Evolutionary conservation across 345 rosid genomes (phyloP).

Genomic region (Eucalyptus pauciflora): DNA sequence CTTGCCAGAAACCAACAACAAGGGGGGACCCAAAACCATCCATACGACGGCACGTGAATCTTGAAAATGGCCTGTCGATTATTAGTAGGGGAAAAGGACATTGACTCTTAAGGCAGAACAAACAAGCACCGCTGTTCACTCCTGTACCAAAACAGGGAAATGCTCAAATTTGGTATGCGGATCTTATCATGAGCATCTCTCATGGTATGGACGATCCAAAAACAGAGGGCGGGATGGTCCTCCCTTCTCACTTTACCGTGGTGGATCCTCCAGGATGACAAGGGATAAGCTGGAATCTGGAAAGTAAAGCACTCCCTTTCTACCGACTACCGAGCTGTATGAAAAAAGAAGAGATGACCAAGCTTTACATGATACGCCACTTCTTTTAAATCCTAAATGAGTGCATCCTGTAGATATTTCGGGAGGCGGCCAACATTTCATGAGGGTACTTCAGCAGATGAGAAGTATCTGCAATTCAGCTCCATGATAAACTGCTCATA

Average conservation of each 20-base stretch:
- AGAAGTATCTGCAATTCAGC: neutral
- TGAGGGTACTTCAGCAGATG: neutral
- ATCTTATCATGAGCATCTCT: neutral
- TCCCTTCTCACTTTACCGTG: neutral
- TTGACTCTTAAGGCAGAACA: neutral
- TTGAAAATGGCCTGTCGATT: neutral
- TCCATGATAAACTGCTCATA: neutral
- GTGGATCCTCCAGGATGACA: neutral
- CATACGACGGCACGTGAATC: neutral
- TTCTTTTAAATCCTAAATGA: neutral
- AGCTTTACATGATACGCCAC: neutral
- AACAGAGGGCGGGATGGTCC: neutral
- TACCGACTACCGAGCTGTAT: neutral
- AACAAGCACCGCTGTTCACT: neutral
- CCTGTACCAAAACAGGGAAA: neutral
- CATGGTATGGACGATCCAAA: neutral
- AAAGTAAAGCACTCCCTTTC: neutral
- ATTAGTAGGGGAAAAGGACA: neutral
- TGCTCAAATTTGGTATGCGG: neutral
- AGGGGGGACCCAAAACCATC: neutral
- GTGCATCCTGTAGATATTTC: neutral
- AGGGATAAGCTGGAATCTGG: neutral
- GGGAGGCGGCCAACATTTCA: neutral
- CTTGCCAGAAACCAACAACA: neutral
- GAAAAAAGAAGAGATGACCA: neutral